These are phyloP conservation scores for Hypomontagnella monticulosa DNA, from an alignment of 495 filamentous ascomycete genomes.

Conservation along the genomic window DNA sequence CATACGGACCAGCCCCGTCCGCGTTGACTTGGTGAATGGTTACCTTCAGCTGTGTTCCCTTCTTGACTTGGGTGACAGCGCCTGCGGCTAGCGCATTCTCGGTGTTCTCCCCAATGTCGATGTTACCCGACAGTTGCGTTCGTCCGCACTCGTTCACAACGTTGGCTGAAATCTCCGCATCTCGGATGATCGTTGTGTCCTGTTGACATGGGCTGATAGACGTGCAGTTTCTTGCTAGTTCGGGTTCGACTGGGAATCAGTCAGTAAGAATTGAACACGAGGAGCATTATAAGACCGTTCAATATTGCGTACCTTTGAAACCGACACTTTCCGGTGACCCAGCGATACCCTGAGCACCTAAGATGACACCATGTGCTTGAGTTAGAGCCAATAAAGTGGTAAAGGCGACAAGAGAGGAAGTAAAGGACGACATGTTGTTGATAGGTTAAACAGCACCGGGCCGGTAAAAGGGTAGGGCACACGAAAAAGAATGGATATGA, in stretches of 20 bases:
- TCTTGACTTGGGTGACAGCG: slow-evolving; percentile 55
- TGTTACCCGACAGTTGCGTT: slow-evolving; percentile 61
- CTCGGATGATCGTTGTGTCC: slow-evolving; percentile 63
- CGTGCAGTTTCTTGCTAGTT: slow-evolving; percentile 59
- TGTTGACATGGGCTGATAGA: slow-evolving; percentile 63
- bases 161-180: slow-evolving; percentile 58
- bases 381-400: slow-evolving; percentile 49
- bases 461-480: slow-evolving; percentile 42
- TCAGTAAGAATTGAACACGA: background rate
- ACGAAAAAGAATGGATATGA: slow-evolving; percentile 47
- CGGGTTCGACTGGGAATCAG: slow-evolving; percentile 45
- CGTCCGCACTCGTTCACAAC: slow-evolving; percentile 61
- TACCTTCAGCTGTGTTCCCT: slow-evolving; percentile 50
- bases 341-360: slow-evolving; percentile 51
- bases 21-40: slow-evolving; percentile 66
- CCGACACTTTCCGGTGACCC: slow-evolving; percentile 55
- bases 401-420: slow-evolving; percentile 43
- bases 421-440: slow-evolving; percentile 47
- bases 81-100: slow-evolving; percentile 57
- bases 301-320: slow-evolving; percentile 51
- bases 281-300: background rate
- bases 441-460: slow-evolving; percentile 39
- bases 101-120: slow-evolving; percentile 64
- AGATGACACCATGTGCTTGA: slow-evolving; percentile 55
- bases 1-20: slow-evolving; percentile 64